phyloP scores from a whole-genome alignment of 2,329 filamentous ascomycete genomes.

The Aspergillus sp. region DNA sequence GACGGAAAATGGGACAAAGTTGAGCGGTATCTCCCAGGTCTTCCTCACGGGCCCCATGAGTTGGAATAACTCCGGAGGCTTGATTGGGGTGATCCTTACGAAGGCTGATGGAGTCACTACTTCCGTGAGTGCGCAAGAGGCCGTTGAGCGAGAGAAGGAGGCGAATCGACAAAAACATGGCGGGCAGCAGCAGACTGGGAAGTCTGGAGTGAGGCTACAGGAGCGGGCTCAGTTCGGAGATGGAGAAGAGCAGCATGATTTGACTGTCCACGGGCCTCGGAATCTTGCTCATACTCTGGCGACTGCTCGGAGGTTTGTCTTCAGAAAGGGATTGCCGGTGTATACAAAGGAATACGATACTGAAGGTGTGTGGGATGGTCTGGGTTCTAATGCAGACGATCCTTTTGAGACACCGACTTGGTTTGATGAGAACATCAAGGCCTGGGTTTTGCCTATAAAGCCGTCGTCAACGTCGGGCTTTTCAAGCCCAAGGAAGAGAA shows the following conservation, averaged over 20 bases:
- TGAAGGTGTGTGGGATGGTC: conserved; percentile 27
- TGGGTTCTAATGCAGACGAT: conserved; percentile 19
- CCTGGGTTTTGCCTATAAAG: conserved; percentile 75
- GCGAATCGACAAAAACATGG: not conserved
- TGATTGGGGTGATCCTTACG: conserved; percentile 82
- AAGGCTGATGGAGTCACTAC: conserved; percentile 66
- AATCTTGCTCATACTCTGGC: conserved; percentile 81
- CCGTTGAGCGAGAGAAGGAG: conserved; percentile 41
- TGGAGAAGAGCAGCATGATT: conserved; percentile 31
- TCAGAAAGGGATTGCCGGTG: conserved; percentile 79
- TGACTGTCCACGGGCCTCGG: conserved; percentile 74
- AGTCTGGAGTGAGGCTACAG: too few species aligned
- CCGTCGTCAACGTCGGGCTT: conserved; percentile 17
- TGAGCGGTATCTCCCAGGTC: conserved; percentile 70
- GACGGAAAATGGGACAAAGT: conserved; percentile 63
- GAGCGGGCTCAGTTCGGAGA: conserved; percentile 2
- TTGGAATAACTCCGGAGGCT: conserved; percentile 76
- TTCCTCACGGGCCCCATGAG: conserved; percentile 77
- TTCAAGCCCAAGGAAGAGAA: conserved; percentile 47
- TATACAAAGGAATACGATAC: conserved; percentile 64
- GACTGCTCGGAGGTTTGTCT: conserved; percentile 81
- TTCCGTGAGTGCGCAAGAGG: conserved; percentile 48
- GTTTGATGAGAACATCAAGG: conserved; percentile 72
- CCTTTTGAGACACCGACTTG: conserved; percentile 61
- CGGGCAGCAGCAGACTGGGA: too few species aligned